Percentiles rank a stretch among this genome's conserved stretches.
These are phyloP conservation scores for Lophiotrema nucula DNA, from an alignment of 495 filamentous ascomycete species.

Conservation along the genomic window DNA sequence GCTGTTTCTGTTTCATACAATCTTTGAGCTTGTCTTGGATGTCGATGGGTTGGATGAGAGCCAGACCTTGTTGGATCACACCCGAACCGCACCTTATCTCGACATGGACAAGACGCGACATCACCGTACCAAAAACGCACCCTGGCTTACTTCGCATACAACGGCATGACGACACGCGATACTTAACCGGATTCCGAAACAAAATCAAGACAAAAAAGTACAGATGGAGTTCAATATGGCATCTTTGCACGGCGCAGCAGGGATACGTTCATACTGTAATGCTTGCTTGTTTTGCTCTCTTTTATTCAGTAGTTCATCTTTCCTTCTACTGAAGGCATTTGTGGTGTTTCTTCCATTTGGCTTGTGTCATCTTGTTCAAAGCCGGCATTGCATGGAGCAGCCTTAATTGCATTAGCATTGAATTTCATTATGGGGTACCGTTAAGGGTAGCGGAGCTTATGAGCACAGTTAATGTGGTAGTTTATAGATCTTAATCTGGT, in stretches of 20 bases:
- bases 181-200: background rate
- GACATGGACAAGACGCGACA: background rate
- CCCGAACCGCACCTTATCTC: background rate
- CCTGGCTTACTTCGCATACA: background rate
- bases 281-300: no score
- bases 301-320: no score
- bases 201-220: background rate
- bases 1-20: background rate
- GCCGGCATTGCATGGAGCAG: no score
- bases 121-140: background rate
- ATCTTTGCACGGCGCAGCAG: background rate
- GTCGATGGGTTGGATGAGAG: background rate
- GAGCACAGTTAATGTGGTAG: no score
- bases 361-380: no score
- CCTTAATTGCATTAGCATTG: no score
- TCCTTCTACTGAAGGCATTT: no score
- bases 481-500: no score
- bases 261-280: background rate
- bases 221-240: background rate
- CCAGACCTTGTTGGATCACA: background rate
- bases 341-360: no score
- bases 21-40: background rate
- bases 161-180: background rate
- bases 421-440: no score
- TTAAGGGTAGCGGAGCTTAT: no score